Conservation (phyloP, 768 basidiomycete genomes). For the Mycena albidolilacea region DNA sequence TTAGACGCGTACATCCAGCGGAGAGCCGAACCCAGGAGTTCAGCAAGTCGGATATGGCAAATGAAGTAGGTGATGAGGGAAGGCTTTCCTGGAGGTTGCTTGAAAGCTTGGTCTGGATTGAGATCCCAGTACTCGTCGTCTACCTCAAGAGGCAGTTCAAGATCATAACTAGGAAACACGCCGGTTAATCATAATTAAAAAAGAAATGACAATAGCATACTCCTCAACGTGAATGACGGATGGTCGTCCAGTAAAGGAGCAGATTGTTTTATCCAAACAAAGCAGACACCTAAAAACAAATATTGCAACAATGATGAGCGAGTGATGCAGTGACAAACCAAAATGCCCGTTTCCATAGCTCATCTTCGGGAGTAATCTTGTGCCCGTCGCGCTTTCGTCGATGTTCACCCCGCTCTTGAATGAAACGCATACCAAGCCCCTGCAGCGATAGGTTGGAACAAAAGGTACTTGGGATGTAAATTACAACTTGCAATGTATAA, state of each 20-base stretch:
- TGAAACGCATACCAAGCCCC: conserved; percentile 72
- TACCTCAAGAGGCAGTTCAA: conserved; percentile 77
- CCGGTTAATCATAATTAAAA: background rate
- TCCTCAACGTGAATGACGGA: conserved; percentile 81
- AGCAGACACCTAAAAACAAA: conserved; percentile 48
- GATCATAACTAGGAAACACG: conserved; percentile 65
- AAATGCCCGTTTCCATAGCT: conserved; percentile 74
- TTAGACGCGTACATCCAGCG: conserved; percentile 68
- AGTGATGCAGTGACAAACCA: conserved; percentile 52
- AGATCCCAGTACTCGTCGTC: conserved; percentile 62
- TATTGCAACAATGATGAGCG: background rate
- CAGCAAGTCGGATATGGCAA: conserved; percentile 66
- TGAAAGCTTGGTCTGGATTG: conserved; percentile 65
- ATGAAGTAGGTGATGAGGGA: conserved; percentile 68
- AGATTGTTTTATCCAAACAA: conserved; percentile 51
- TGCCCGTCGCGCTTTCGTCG: conserved; percentile 56
- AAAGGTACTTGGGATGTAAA: background rate
- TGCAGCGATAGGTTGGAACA: background rate
- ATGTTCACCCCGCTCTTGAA: conserved; percentile 77
- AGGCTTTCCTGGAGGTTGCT: conserved; percentile 75
- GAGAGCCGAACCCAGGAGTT: conserved; percentile 73
- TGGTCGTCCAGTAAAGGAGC: conserved; percentile 74
- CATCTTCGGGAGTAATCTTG: conserved; percentile 60
- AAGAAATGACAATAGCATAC: conserved; percentile 47
- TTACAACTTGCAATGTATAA: conserved; percentile 52